Conservation (phyloP, 1,139 yeast genomes). For the Insectozyma bohioensis region DNA sequence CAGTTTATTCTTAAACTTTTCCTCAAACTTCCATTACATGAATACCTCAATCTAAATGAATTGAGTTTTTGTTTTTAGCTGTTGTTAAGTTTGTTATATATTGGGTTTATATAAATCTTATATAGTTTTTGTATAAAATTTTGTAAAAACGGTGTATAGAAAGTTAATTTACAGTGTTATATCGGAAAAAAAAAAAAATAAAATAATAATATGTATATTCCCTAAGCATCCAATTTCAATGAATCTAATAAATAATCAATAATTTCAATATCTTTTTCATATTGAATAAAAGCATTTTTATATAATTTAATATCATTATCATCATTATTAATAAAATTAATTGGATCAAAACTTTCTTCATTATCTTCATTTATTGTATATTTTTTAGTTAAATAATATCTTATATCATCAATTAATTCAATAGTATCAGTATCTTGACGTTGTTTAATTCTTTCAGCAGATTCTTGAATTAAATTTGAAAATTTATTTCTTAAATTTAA, state of each 20-base stretch:
- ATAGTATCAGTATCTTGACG: conserved; percentile 79
- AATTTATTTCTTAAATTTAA: conserved; percentile 25
- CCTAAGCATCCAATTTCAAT: conserved; percentile 44
- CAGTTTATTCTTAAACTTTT: too few species aligned
- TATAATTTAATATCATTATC: conserved; percentile 27
- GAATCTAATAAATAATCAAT: conserved; percentile 46
- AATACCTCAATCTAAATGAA: too few species aligned
- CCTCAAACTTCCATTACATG: too few species aligned
- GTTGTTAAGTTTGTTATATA: too few species aligned
- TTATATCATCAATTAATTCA: conserved; percentile 74
- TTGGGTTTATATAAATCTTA: too few species aligned
- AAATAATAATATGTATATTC: conserved; percentile 4
- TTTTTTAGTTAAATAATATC: conserved; percentile 59
- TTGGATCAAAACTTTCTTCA: conserved; percentile 31
- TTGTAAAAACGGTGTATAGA: too few species aligned
- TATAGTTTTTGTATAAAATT: too few species aligned
- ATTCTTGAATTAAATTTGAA: conserved; percentile 29
- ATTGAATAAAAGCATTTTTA: conserved; percentile 23
- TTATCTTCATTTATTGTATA: conserved; percentile 36
- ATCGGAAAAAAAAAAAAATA: too few species aligned
- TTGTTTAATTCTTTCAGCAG: conserved; percentile 57
- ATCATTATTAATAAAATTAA: conserved; percentile 16
- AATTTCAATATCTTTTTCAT: conserved; percentile 36
- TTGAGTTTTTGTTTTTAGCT: too few species aligned
- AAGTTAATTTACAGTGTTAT: too few species aligned